Conservation (phyloP, 2,329 filamentous ascomycete genomes). For the Eutypa lata region DNA sequence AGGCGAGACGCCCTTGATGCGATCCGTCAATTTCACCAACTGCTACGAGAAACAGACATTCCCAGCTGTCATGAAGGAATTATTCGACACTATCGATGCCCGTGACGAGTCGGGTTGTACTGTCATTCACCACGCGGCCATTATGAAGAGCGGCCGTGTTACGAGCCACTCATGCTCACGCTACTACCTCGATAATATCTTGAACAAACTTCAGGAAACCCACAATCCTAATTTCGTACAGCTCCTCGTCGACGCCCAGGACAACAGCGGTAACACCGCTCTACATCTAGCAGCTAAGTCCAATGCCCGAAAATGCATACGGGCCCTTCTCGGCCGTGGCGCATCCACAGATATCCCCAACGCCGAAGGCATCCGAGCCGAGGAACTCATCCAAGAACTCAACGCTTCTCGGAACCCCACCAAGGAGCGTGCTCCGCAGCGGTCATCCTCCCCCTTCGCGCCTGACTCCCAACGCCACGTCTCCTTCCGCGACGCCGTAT, state of each 20-base stretch:
- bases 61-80: constrained; percentile 75
- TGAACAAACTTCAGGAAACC: constrained; percentile 80
- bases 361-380: constrained; percentile 75
- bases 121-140: constrained; percentile 90
- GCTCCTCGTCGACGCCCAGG: constrained; percentile 74
- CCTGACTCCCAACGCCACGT: constrained; percentile 58
- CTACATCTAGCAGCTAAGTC: constrained; percentile 72
- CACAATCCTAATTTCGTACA: constrained; percentile 75
- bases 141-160: constrained; percentile 75
- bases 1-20: constrained; percentile 90
- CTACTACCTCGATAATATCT: constrained; percentile 89
- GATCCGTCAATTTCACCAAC: constrained; percentile 93
- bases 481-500: constrained; percentile 48
- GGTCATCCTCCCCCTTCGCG: constrained; percentile 73
- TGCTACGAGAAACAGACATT: constrained; percentile 94
- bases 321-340: constrained; percentile 72
- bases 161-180: constrained; percentile 85
- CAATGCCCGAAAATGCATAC: constrained; percentile 85
- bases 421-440: constrained; percentile 64
- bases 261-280: constrained; percentile 86
- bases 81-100: constrained; percentile 76
- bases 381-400: constrained; percentile 74
- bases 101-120: constrained; percentile 80
- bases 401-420: constrained; percentile 63
- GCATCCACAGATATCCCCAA: constrained; percentile 83